Evolutionary conservation across 148 eudicot species (phyloP).

Genomic region (Linanthus parryae): DNA sequence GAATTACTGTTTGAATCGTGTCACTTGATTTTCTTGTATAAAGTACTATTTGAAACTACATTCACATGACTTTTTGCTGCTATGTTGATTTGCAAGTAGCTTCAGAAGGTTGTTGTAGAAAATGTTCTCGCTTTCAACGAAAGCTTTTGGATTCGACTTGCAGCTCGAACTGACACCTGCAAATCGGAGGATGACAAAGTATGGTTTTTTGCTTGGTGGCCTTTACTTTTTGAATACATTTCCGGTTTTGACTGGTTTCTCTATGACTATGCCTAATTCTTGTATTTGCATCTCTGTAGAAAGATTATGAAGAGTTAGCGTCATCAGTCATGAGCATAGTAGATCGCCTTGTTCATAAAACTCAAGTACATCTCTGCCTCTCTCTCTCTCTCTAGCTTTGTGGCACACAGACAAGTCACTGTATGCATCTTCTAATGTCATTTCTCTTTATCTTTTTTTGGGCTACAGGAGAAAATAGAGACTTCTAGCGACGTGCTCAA

Average conservation of each 20-base stretch:
- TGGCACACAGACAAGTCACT: not conserved
- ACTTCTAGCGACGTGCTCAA: conserved; percentile 90
- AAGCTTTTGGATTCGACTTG: conserved; percentile 95
- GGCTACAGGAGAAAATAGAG: conserved; percentile 78
- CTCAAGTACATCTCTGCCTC: conserved; percentile 41
- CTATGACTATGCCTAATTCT: not conserved
- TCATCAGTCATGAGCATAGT: conserved; percentile 78
- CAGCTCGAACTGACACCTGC: conserved; percentile 92
- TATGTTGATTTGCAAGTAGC: too few relatives aligned
- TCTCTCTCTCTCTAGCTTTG: conserved; percentile 15
- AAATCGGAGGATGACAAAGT: conserved; percentile 98
- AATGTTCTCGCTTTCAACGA: conserved; percentile 93
- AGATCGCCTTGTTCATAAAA: conserved; percentile 78
- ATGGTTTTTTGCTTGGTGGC: conserved; percentile 31
- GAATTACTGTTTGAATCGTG: too few relatives aligned
- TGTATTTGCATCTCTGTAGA: conserved; percentile 38
- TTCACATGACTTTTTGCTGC: too few relatives aligned
- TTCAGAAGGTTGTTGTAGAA: conserved; percentile 83
- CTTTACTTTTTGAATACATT: conserved; percentile 9
- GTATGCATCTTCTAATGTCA: conserved; percentile 5
- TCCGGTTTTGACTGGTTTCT: not conserved
- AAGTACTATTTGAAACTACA: too few relatives aligned
- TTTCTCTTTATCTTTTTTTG: conserved; percentile 2
- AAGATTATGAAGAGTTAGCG: conserved; percentile 96
- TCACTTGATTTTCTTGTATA: too few relatives aligned